Base-by-base conservation (phyloP, 1,284 basidiomycete species). In the Moesziomyces sp. region DNA sequence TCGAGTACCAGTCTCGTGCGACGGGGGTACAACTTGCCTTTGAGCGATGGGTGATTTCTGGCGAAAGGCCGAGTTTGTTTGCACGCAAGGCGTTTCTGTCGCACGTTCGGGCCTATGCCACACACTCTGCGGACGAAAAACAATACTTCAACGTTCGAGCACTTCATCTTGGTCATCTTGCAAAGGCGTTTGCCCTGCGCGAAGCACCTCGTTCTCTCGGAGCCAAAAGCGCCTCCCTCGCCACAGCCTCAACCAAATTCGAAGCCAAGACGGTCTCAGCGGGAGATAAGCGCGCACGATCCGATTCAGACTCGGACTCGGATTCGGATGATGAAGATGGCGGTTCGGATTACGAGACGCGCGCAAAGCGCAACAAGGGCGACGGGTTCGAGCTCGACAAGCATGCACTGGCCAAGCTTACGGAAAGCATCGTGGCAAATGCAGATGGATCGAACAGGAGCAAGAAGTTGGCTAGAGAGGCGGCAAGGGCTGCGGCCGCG, bases 21-120 rank as follows among this genome's bases (percentile, higher is more conserved):
- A 99, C 97, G 2, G 93, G 98, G 60, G 94, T 96, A 23, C 97
- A 99, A 84, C 88, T 97, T 63, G 89, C 93, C 0, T 93, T 98
- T 70, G 97, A 99, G 85, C 88, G 93, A 62, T 99, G 97, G 96
- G 93, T 96, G 3, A 84, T 97, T 47, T 87, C 86, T 9, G 86
- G 87, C 42, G 90, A 91, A 82, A 76, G 96, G 93, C 90, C 95
- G 79, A 87, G 89, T 10, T 86, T 87, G 6, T 84, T 92, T 6
- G 95, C 97, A 4, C 89, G 93, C 40, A 91, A 89, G 78, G 97
- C 94, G 0, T 99, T 92, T 85, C 87, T 90, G 24, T 97, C 96
- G 0, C 94, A 96, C 84, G 91, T 98, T 85, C 89, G 97, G 58
- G 97, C 97, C 0, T 99, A 99, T 85, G 93, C 97, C 10, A 99